These are phyloP conservation scores for Suillus lakei DNA, from an alignment of 768 basidiomycete genomes.

Conservation along the genomic window DNA sequence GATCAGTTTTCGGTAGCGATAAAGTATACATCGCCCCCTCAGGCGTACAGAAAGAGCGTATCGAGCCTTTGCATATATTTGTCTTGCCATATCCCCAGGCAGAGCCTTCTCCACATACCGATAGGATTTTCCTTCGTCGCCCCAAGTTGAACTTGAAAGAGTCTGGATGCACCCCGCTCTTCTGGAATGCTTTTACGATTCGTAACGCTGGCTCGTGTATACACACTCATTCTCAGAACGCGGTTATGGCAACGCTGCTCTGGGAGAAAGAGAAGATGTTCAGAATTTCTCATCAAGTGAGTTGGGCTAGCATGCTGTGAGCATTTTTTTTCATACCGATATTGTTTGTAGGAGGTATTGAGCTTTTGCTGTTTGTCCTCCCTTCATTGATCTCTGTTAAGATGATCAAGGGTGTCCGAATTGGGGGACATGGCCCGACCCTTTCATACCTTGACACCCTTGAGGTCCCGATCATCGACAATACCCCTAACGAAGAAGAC, in stretches of 20 bases:
- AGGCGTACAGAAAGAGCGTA: conserved; percentile 91
- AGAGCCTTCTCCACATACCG: conserved; percentile 61
- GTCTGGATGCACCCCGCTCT: conserved; percentile 87
- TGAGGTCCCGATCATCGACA: conserved; percentile 87
- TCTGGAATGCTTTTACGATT: conserved; percentile 90
- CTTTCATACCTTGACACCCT: conserved; percentile 87
- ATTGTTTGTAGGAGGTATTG: conserved; percentile 45
- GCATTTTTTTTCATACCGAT: neutral
- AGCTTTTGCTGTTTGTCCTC: neutral
- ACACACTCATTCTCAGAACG: conserved; percentile 90
- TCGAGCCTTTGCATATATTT: conserved; percentile 82
- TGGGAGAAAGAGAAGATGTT: conserved; percentile 69
- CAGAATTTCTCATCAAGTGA: conserved; percentile 81
- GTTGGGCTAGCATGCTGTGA: neutral
- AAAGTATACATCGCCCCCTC: conserved; percentile 88
- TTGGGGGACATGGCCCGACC: conserved; percentile 75
- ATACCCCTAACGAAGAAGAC: conserved; percentile 90
- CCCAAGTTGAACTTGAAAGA: conserved; percentile 77
- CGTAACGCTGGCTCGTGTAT: conserved; percentile 85
- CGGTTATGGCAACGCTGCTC: conserved; percentile 85
- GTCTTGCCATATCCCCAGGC: conserved; percentile 81
- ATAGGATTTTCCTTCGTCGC: conserved; percentile 78
- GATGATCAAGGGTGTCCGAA: conserved; percentile 92
- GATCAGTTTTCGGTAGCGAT: conserved; percentile 46
- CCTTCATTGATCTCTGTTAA: conserved; percentile 32